Percentiles rank a stretch among this genome's conserved stretches.
phyloP scores from a whole-genome alignment of 306 rosid genomes.

The Vicia sativa region DNA sequence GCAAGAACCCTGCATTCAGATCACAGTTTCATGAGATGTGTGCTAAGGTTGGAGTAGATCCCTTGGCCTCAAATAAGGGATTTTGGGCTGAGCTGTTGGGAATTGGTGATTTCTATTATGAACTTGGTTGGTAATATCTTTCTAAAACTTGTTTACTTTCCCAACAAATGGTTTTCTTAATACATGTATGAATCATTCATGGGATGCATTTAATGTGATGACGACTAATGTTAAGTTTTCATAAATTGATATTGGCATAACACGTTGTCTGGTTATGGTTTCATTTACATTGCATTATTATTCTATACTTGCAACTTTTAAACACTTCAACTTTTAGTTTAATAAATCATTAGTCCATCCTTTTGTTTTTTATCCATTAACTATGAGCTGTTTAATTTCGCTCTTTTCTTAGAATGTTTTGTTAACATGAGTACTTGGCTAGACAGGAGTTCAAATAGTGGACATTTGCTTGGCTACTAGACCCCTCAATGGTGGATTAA shows the following conservation, averaged over 20 bases:
- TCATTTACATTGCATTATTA: slow-evolving; percentile 35
- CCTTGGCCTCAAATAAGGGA: slow-evolving; percentile 94
- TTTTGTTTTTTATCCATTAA: slow-evolving; percentile 5
- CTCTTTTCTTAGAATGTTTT: slow-evolving; percentile 27
- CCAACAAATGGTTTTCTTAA: slow-evolving; percentile 19
- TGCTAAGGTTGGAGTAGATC: slow-evolving; percentile 96
- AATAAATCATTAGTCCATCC: not conserved
- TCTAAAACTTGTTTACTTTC: slow-evolving; percentile 31
- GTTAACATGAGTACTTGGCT: slow-evolving; percentile 53
- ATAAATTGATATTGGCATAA: slow-evolving; percentile 18
- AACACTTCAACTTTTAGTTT: slow-evolving; percentile 15
- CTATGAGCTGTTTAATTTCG: slow-evolving; percentile 24
- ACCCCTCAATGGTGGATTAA: slow-evolving; percentile 89
- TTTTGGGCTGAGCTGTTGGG: slow-evolving; percentile 98
- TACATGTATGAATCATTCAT: not conserved
- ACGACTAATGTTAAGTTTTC: not conserved
- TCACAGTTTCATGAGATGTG: slow-evolving; percentile 99
- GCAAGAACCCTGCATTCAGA: slow-evolving; percentile 96
- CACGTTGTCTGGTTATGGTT: not conserved
- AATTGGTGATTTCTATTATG: slow-evolving; percentile 94
- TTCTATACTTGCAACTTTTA: not conserved
- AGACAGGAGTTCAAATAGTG: slow-evolving; percentile 92
- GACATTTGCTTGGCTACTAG: slow-evolving; percentile 93
- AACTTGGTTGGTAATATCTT: slow-evolving; percentile 75
- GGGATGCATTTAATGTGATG: not conserved